Base-by-base conservation (phyloP, 1,284 basidiomycete species). In the Cutaneotrichosporon mucoides region DNA sequence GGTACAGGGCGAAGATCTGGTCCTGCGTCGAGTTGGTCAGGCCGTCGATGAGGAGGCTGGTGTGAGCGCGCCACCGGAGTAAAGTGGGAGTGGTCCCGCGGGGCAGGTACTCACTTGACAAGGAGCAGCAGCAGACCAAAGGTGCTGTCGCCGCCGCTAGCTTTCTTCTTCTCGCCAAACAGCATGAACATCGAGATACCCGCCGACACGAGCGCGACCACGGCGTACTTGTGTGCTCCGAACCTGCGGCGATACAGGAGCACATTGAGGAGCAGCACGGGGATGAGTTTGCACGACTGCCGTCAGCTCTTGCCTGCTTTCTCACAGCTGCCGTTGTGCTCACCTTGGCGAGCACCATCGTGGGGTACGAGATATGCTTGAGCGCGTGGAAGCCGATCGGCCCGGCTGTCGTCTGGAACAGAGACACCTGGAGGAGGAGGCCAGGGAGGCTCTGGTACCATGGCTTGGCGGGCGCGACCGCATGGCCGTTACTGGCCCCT, bases 1-100 rank as follows among this genome's bases (percentile, higher is more conserved):
- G 69, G 59, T 77, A 75, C 5, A 71, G 67, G 11, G 71, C 81
- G 76, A 99, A 99, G 63, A 99, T 89, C 79, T 98, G 90, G 76
- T 99, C 96, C 77, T 99, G 96, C 2, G 94, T 97, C n/a, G 91
- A 91, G 80, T 99, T 98, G 57, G 89, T 90, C 43, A 90, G 86
- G 33, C 96, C 96, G 75, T 99, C 96, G 51, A 99, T 83, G 15
- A 89, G 79, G 34, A 99, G 84, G 47, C 16, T 8, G 13, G 15
- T 6, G 6, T 6, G n/a, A 6, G 33, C 8, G 34, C 9, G 35
- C 4, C 4, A 24, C 3, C 6, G 24, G 24, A 24, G 24, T 24
- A 24, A 24, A 24, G 24, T 24, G 24, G 24, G 24, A 24, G 24
- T 24, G 24, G 24, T 24, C 24, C 24, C 24, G 24, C 24, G 24